Percentiles rank a stretch among this genome's conserved stretches.
Conservation (phyloP, 768 basidiomycete genomes). For the Rhodotorula graminis region DNA sequence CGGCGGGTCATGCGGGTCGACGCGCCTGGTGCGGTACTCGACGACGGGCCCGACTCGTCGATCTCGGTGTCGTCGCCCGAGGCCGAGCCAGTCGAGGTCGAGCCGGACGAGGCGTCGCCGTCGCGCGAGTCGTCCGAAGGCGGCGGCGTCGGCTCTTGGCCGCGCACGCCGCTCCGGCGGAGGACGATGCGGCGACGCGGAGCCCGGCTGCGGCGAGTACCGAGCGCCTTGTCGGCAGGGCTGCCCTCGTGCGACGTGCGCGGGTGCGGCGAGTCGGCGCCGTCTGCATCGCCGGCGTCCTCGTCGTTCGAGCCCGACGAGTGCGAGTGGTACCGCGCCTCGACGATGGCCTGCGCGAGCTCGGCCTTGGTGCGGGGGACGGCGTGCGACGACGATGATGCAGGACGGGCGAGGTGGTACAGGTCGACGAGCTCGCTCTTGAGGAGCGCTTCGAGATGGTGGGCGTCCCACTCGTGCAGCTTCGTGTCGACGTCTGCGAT, state of each 20-base stretch:
- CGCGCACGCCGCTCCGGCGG: conserved; percentile 7
- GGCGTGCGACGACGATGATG: background rate
- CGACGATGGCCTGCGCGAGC: conserved; percentile 16
- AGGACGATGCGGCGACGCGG: background rate
- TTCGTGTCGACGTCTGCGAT: background rate
- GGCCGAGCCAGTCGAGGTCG: no score
- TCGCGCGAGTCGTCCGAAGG: conserved; percentile 17
- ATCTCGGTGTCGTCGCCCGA: conserved; percentile 9
- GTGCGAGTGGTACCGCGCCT: conserved; percentile 1
- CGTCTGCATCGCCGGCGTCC: conserved; percentile 13
- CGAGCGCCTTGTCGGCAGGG: background rate
- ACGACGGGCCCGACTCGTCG: conserved; percentile 41
- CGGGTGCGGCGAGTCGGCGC: conserved; percentile 17
- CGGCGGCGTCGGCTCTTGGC: conserved; percentile 17
- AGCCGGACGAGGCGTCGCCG: background rate
- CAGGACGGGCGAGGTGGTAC: background rate
- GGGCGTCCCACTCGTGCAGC: background rate
- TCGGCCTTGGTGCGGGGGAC: conserved; percentile 12
- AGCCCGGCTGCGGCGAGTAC: background rate
- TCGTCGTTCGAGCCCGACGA: background rate
- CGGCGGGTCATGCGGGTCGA: conserved; percentile 8
- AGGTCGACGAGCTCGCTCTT: conserved; percentile 25
- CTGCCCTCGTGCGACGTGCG: conserved; percentile 25
- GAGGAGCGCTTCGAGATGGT: conserved; percentile 12
- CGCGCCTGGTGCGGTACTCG: conserved; percentile 49